Base-by-base conservation (phyloP, 176 grass and related monocot genomes). In the Tillandsia fasciculata region DNA sequence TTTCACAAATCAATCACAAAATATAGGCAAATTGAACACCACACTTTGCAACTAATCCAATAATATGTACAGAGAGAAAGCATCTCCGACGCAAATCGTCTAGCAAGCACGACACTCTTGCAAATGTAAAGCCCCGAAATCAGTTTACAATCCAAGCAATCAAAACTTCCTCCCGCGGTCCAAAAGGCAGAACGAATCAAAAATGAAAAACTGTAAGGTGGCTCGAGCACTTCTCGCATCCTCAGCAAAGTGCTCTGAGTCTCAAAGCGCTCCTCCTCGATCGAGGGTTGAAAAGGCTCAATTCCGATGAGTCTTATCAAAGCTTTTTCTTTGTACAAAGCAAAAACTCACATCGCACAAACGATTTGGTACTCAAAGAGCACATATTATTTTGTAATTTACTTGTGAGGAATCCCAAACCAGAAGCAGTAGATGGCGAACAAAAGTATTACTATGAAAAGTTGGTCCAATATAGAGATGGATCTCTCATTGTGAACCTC, bases 391-490 rank as follows among this genome's bases (percentile, higher is more conserved):
- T 22, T 27, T 67, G 26, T 70, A 64, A 10, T 12, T 69, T 73
- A 68, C 67, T 54, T 63, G 27, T 6, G 72, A 57, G 49, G 17
- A 63, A 75, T 53, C 59, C 26, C 75, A 51, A 56, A 18, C 74
- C 81, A 80, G 80, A 92, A 65, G 63, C 73, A 72, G 49, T 86
- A 92, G 61, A 77, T 63, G 3, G 20, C 67, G 42, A 97, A 51
- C 63, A 78, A 3, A 65, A 87, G 24, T 51, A 84, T 71, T 22
- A 82, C 65, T 2, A 82, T 64, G 42, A 97, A 78, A 70, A 87
- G 50, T 74, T 90, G 89, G 73, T 97, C 84, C 70, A 73, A 76
- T 53, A 99, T 79, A 76, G 84, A 79, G 52, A 96, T 64, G 14
- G 20, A 70, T 49, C 76, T 87, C 63, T 69, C 77, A 49, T 49